phyloP scores from a whole-genome alignment of 495 filamentous ascomycete species.

The Astrocystis sublimbata region DNA sequence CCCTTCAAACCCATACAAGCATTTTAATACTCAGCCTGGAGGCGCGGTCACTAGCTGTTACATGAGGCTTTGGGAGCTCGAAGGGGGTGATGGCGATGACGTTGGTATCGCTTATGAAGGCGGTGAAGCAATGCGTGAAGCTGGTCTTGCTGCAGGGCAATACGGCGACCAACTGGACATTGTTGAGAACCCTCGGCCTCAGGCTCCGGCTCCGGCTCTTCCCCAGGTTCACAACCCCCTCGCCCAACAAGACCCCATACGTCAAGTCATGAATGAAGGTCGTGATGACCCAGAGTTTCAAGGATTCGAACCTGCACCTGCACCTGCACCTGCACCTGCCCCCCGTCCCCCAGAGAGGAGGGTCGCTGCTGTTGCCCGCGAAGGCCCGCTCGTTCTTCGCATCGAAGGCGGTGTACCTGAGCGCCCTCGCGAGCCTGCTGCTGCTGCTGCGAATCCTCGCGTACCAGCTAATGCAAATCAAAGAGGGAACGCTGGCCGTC shows the following conservation, averaged over 20 bases:
- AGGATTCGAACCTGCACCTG: constrained; percentile 12
- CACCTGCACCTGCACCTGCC: constrained; percentile 9
- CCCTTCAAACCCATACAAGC: constrained; percentile 76
- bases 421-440: constrained; percentile 32
- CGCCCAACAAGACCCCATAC: constrained; percentile 21
- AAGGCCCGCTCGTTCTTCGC: constrained; percentile 56
- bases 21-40: constrained; percentile 68
- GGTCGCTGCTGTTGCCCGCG: constrained; percentile 47
- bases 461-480: constrained; percentile 6
- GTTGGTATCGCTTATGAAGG: constrained; percentile 57
- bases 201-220: no score
- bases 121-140: constrained; percentile 27
- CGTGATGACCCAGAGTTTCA: no score
- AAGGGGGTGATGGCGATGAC: constrained; percentile 74
- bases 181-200: constrained; percentile 18
- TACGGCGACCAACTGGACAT: constrained; percentile 25
- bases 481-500: constrained; percentile 18
- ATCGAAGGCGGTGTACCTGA: constrained; percentile 40
- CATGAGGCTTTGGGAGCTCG: constrained; percentile 86
- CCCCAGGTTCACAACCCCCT: constrained; percentile 23
- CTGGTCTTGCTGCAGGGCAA: constrained; percentile 14
- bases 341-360: constrained; percentile 26
- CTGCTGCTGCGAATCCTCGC: constrained; percentile 21
- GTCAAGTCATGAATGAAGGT: no score
- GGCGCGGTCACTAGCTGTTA: constrained; percentile 65